phyloP scores from a whole-genome alignment of 192 early-diverging fungal genomes.

The Backusella parvicylindrica region DNA sequence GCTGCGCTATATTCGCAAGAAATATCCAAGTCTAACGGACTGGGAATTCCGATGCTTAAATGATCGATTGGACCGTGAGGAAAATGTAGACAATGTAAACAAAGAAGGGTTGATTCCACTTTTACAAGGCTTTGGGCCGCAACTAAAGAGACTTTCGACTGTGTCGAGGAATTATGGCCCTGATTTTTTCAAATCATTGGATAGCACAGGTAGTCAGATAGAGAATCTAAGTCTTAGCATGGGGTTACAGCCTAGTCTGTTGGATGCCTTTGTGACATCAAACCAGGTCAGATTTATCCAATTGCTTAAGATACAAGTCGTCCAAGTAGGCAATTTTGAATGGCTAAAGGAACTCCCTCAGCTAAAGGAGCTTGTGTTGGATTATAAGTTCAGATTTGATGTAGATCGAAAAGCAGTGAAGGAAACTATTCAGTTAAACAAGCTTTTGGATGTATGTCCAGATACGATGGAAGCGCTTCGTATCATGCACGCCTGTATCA shows the following conservation, averaged over 20 bases:
- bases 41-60: background rate
- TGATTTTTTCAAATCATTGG: background rate
- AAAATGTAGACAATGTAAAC: background rate
- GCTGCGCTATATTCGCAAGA: background rate
- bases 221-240: background rate
- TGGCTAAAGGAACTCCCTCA: background rate
- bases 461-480: background rate
- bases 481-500: background rate
- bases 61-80: background rate
- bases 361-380: background rate
- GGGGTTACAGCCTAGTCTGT: background rate
- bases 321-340: background rate
- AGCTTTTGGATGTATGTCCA: background rate
- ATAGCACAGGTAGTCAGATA: background rate
- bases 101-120: background rate
- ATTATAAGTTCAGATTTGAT: background rate
- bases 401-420: background rate
- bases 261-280: background rate
- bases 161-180: background rate
- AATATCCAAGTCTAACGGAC: background rate
- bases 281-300: background rate
- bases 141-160: background rate
- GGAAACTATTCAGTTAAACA: background rate
- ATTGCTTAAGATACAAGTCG: background rate
- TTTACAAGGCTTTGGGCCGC: background rate